Evolutionary conservation across 23 red algal species (phyloP).

Genomic region (Gracilaria vermiculophylla): DNA sequence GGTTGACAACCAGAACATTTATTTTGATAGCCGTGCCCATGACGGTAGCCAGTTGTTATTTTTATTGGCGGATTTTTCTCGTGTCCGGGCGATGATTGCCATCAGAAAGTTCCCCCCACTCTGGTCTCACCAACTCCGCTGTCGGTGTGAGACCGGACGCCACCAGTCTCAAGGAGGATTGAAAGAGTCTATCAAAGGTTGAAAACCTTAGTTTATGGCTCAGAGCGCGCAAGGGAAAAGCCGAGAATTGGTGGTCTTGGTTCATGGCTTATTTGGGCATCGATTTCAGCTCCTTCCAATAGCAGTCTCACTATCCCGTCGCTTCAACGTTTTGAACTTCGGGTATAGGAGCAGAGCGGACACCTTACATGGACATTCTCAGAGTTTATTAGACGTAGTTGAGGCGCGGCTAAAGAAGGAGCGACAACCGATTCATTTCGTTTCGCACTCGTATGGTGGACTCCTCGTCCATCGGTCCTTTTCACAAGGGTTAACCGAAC

Average conservation of each 20-base stretch:
- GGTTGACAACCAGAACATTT: no score
- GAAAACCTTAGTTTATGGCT: slow-evolving; percentile 5
- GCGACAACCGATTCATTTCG: slow-evolving; percentile 32
- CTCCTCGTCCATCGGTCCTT: slow-evolving; percentile 58
- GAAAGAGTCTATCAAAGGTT: not conserved
- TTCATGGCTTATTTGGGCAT: slow-evolving; percentile 55
- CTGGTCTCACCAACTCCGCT: no score
- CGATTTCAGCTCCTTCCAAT: slow-evolving; percentile 62
- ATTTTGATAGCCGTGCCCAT: no score
- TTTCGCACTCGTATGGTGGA: slow-evolving; percentile 68
- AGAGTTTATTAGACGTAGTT: slow-evolving; percentile 41
- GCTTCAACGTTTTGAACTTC: slow-evolving; percentile 64
- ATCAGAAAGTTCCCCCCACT: no score
- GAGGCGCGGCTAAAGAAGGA: slow-evolving; percentile 12
- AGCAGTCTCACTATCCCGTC: slow-evolving; percentile 31
- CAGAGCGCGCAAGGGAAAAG: not conserved
- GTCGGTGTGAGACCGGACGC: no score
- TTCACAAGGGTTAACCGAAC: slow-evolving; percentile 11
- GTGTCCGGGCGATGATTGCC: no score
- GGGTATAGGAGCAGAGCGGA: slow-evolving; percentile 41
- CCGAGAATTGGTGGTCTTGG: slow-evolving; percentile 39
- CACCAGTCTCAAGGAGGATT: not conserved
- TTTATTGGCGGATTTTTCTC: no score
- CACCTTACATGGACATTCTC: slow-evolving; percentile 37
- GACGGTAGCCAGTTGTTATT: no score